Evolutionary conservation across 2,329 filamentous ascomycete species (phyloP).

Genomic region (Aspergillus japonicus): DNA sequence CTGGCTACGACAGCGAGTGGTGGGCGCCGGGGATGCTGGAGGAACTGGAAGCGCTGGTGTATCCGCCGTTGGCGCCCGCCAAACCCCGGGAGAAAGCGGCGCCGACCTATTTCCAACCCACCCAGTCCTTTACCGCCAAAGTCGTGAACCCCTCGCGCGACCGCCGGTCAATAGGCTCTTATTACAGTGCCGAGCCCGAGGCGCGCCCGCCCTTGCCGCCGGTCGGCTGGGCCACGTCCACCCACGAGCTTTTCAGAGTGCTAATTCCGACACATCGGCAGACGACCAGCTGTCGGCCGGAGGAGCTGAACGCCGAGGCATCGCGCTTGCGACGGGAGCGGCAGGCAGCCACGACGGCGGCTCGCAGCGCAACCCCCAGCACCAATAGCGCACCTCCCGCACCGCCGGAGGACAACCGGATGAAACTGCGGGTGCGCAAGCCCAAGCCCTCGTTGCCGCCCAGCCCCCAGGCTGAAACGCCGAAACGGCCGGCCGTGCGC

Average conservation of each 20-base stretch:
- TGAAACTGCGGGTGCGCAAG: conserved; percentile 73
- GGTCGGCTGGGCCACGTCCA: conserved; percentile 81
- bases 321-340: conserved; percentile 64
- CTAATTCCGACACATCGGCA: conserved; percentile 75
- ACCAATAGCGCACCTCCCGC: not conserved
- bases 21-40: conserved; percentile 68
- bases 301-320: conserved; percentile 73
- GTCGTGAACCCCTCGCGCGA: conserved; percentile 67
- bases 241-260: conserved; percentile 76
- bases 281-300: conserved; percentile 71
- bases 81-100: conserved; percentile 57
- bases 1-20: conserved; percentile 67
- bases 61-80: conserved; percentile 51
- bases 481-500: conserved; percentile 51
- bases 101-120: conserved; percentile 82
- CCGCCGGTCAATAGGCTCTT: conserved; percentile 31
- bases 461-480: conserved; percentile 55
- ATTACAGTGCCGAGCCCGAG: conserved; percentile 46
- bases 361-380: conserved; percentile 32
- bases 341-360: conserved; percentile 53
- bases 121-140: conserved; percentile 81
- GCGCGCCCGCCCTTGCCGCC: conserved; percentile 68
- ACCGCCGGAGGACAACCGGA: conserved; percentile 56
- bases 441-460: conserved; percentile 44
- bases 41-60: conserved; percentile 63